Percentiles rank a stretch among this genome's conserved stretches.
phyloP scores from a whole-genome alignment of 2,329 filamentous ascomycete genomes.

The Helotiales sp. region DNA sequence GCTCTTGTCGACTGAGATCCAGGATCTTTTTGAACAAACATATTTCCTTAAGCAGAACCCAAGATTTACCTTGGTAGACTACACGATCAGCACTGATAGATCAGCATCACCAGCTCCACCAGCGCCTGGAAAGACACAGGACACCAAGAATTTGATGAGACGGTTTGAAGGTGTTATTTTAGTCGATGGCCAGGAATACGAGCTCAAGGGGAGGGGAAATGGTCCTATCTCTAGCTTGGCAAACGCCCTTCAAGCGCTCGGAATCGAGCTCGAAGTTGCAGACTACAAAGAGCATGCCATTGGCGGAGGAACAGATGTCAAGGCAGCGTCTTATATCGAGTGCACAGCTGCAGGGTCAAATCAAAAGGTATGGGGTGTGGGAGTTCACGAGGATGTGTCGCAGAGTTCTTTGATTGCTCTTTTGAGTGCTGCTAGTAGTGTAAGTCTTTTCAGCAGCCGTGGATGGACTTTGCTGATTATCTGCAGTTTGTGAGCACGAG shows the following conservation, averaged over 20 bases:
- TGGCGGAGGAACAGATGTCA: slow-evolving; percentile 75
- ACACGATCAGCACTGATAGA: slow-evolving; percentile 84
- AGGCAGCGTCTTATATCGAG: slow-evolving; percentile 95
- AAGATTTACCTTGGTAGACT: slow-evolving; percentile 85
- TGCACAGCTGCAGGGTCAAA: slow-evolving; percentile 69
- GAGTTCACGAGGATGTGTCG: slow-evolving; percentile 89
- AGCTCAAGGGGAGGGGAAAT: slow-evolving; percentile 78
- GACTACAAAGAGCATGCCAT: slow-evolving; percentile 98
- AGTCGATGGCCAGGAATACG: slow-evolving; percentile 78
- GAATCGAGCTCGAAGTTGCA: slow-evolving; percentile 84
- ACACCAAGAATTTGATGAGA: slow-evolving; percentile 76
- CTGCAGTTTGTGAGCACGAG: slow-evolving; percentile 70
- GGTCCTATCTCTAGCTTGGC: slow-evolving; percentile 89
- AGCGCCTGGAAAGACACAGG: slow-evolving; percentile 67
- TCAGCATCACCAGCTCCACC: slow-evolving; percentile 71
- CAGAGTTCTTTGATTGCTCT: slow-evolving; percentile 86
- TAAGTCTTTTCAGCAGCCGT: slow-evolving; percentile 49
- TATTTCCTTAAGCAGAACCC: slow-evolving; percentile 85
- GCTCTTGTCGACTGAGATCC: slow-evolving; percentile 80
- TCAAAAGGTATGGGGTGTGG: slow-evolving; percentile 84
- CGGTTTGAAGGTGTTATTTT: slow-evolving; percentile 83
- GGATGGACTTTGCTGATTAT: slow-evolving; percentile 12
- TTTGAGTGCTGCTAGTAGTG: slow-evolving; percentile 80
- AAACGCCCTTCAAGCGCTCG: slow-evolving; percentile 74
- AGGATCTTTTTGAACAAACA: slow-evolving; percentile 80